Percentiles rank a stretch among this genome's conserved stretches.
phyloP scores from a whole-genome alignment of 2,329 filamentous ascomycete genomes.

The Cytospora schulzeri region DNA sequence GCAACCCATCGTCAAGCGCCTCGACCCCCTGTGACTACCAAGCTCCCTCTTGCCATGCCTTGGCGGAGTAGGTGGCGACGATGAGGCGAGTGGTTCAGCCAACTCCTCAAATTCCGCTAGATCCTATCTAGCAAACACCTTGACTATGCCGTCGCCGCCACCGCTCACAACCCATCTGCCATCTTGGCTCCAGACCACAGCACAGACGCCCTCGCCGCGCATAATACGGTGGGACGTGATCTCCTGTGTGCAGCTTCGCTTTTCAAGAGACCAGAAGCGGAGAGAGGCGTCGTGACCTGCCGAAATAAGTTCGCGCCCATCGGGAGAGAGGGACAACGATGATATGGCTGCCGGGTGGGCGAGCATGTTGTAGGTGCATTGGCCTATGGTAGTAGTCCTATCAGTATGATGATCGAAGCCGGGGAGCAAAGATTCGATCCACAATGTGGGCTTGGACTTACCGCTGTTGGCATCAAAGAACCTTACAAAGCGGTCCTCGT shows the following conservation, averaged over 20 bases:
- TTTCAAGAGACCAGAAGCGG: constrained; percentile 96
- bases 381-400: constrained; percentile 60
- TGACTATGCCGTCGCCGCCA: constrained; percentile 93
- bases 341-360: constrained; percentile 94
- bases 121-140: constrained; percentile 72
- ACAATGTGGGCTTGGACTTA: constrained; percentile 54
- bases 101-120: constrained; percentile 6
- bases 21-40: background rate
- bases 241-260: constrained; percentile 91
- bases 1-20: background rate
- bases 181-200: constrained; percentile 94
- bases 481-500: constrained; percentile 93
- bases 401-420: constrained; percentile 28
- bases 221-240: constrained; percentile 91
- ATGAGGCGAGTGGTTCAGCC: constrained; percentile 3
- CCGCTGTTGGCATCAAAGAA: constrained; percentile 99
- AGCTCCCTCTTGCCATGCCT: constrained; percentile 8
- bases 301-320: constrained; percentile 91
- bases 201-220: constrained; percentile 93
- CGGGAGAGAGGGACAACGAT: constrained; percentile 85
- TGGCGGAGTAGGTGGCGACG: constrained; percentile 19
- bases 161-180: constrained; percentile 92
- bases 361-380: constrained; percentile 99
- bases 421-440: background rate
- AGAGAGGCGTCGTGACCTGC: constrained; percentile 94